These are phyloP conservation scores for Pyrenula massariospora DNA, from an alignment of 495 filamentous ascomycete genomes.

Conservation along the genomic window DNA sequence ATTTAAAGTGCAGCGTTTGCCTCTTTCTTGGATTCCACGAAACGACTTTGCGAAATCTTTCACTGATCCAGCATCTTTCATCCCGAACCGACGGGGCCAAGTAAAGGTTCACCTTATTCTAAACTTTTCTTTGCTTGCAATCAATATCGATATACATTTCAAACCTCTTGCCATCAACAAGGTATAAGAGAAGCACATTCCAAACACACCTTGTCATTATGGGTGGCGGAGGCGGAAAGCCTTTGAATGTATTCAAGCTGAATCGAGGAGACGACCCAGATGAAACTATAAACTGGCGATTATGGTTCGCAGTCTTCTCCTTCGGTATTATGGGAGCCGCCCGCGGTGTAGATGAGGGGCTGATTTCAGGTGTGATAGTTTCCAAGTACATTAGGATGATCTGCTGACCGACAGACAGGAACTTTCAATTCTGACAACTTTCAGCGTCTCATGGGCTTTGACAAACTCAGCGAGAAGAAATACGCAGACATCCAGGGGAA, in stretches of 20 bases:
- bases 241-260: conserved; percentile 55
- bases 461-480: conserved; percentile 24
- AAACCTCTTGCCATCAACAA: too few species aligned
- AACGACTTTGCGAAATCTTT: too few species aligned
- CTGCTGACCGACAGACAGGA: conserved; percentile 4
- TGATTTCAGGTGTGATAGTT: conserved; percentile 41
- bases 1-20: too few species aligned
- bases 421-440: conserved; percentile 56
- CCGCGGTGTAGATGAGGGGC: conserved; percentile 53
- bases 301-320: conserved; percentile 55
- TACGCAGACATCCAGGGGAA: conserved; percentile 53
- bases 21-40: too few species aligned
- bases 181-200: neutral
- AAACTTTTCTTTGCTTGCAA: too few species aligned
- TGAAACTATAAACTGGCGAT: conserved; percentile 49
- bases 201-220: neutral
- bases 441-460: conserved; percentile 42
- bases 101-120: too few species aligned
- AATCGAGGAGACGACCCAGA: conserved; percentile 41
- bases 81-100: too few species aligned
- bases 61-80: too few species aligned
- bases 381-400: conserved; percentile 2
- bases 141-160: too few species aligned
- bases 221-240: conserved; percentile 41
- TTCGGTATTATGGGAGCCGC: conserved; percentile 63